Percentiles rank a stretch among this genome's conserved stretches.
Conservation (phyloP, 441 rosid genomes). For the Pelargonium australe region DNA sequence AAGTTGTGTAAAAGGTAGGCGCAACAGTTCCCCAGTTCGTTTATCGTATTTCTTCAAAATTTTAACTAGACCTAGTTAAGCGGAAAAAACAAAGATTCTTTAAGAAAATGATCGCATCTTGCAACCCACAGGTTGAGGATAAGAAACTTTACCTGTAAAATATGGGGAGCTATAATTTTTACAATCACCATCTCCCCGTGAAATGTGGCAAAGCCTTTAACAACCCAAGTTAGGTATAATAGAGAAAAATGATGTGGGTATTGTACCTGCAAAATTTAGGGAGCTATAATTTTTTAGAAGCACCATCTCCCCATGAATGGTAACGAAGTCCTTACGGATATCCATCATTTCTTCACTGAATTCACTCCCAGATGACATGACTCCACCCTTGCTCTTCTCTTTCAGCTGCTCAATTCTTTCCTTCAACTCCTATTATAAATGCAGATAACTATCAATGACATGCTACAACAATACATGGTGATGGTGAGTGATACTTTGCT, state of each 20-base stretch:
- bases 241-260: constrained; percentile 6
- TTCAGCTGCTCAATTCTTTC: constrained; percentile 64
- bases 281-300: constrained; percentile 93
- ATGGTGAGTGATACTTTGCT: background rate
- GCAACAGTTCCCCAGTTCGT: constrained; percentile 73
- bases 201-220: constrained; percentile 11
- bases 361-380: constrained; percentile 55
- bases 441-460: background rate
- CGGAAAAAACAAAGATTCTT: constrained; percentile 17
- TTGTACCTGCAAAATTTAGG: constrained; percentile 74
- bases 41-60: constrained; percentile 87
- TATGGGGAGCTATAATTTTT: constrained; percentile 12
- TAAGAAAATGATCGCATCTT: constrained; percentile 18
- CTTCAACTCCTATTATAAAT: constrained; percentile 59
- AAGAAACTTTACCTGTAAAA: constrained; percentile 5
- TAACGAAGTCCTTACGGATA: constrained; percentile 79
- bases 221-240: constrained; percentile 8
- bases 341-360: constrained; percentile 93
- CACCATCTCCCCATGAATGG: constrained; percentile 95
- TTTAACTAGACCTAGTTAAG: constrained; percentile 60
- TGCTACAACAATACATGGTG: background rate
- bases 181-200: constrained; percentile 15
- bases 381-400: constrained; percentile 50
- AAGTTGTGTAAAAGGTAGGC: constrained; percentile 70
- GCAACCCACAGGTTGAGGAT: background rate